phyloP scores from a whole-genome alignment of 2,329 filamentous ascomycete genomes.

The Fusarium caatingaense region DNA sequence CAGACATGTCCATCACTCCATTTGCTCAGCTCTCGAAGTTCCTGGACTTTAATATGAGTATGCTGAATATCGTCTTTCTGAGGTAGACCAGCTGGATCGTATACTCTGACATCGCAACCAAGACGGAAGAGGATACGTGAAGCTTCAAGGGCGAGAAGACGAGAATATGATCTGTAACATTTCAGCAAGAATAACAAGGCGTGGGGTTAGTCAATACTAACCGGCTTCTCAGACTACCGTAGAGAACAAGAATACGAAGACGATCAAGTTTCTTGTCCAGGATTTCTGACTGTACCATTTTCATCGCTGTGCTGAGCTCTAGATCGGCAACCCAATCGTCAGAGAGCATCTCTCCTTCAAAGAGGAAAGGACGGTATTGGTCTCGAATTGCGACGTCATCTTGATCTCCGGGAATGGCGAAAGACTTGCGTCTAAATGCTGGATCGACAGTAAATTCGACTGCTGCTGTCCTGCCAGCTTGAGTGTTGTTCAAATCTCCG shows the following conservation, averaged over 20 bases:
- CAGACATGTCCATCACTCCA: not conserved
- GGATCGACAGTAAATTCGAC: not conserved
- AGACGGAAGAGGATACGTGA: not conserved
- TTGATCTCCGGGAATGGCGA: not conserved
- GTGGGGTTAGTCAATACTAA: not conserved
- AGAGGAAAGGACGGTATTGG: not conserved
- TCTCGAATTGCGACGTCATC: not conserved
- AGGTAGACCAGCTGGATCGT: not conserved
- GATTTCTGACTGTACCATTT: constrained; percentile 1
- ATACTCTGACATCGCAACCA: not conserved
- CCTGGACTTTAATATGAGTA: not conserved
- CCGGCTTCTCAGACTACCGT: constrained; percentile 6
- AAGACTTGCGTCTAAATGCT: not conserved
- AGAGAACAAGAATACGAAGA: constrained; percentile 2
- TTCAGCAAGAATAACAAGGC: not conserved
- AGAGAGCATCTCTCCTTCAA: accelerated
- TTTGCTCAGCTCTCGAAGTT: not conserved
- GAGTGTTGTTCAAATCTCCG: constrained; percentile 2
- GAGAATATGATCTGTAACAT: not conserved
- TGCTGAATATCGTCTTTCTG: constrained; percentile 6
- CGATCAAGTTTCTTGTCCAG: not conserved
- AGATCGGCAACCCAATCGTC: not conserved
- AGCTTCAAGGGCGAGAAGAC: not conserved
- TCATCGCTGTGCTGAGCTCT: not conserved
- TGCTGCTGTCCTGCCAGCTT: not conserved